Base-by-base conservation (phyloP, 2,329 filamentous ascomycete genomes). In the Pseudocercospora cruenta region DNA sequence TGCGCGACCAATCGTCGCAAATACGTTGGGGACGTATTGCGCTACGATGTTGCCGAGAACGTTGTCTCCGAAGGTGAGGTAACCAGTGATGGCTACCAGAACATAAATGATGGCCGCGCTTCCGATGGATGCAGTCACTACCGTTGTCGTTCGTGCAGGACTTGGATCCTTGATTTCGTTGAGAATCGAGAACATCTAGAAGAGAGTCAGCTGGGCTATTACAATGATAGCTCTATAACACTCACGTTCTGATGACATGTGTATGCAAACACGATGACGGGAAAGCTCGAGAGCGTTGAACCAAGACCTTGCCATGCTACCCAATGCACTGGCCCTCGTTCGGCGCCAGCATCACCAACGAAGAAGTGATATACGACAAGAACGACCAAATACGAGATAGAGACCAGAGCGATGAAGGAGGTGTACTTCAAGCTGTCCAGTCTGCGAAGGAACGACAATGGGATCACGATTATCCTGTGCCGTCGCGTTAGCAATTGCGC, bases 201-300 rank as follows among this genome's bases (percentile, higher is more conserved):
- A 7, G 1, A 31, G 45, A 70, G 69, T 69, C 53, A 72, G 68
- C n/a, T 45, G 21, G 55, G 26, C 5, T 55, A 19, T 51, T 6
- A 58, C 4, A 22, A n/a, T 24, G 10, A 49, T 54, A 24, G 39
- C 24, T 47, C 9, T 21, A 6, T 19, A 43, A 7, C 12, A 76
- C 87, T 71, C 81, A 95, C 92, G 78, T 99, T 99, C 76, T 99
- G 95, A 79, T 99, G 95, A 78, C 95, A 99, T 1, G 95, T 99
- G 78, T 98, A 99, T n/a, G 94, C 95, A 83, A 99, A 99, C 1
- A 99, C 92, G 64, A 98, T 94, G 61, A 99, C 93, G 0, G 95
- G 95, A 70, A 99, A 88, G 69, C 91, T 94, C 72, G 92, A 93
- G 61, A 99, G 83, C 6, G 91, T 89, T 39, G 91, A 87, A 9